Base-by-base conservation (phyloP, 1,284 basidiomycete species). In the Tilletia setariae region DNA sequence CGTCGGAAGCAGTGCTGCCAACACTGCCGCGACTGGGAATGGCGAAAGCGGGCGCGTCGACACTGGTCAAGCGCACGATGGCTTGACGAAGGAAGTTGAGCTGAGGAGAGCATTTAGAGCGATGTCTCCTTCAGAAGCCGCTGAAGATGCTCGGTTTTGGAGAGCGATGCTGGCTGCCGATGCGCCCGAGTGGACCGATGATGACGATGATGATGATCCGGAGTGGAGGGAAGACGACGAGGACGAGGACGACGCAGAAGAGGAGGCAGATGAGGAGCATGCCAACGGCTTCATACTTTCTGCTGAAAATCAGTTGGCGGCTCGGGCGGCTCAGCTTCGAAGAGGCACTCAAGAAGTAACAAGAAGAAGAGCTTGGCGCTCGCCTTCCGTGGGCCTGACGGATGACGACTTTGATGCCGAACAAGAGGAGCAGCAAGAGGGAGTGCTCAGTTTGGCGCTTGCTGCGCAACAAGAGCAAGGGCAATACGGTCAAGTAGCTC, bases 221-320 rank as follows among this genome's bases (percentile, higher is more conserved):
- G 73, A 70, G 21, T 64, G 64, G 35, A 68, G 72, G 23, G 53
- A 67, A 4, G 69, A 68, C 1, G 73, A 71, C 32, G 67, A 64
- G 15, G 71, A 70, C 44, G 69, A 68, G 28, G 53, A 68, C 30
- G 59, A 70, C 42, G 28, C 3, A 28, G 53, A 59, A 19, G 23
- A 23, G 28, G 53, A 28, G 8, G 51, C 6, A 16, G 53, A 61
- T 15, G 66, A 8, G 8, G 66, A 51, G 32, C 11, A 30, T n/a
- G 66, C 25, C 21, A 56, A 66, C 4, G 65, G 68, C 2, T 42
- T 23, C 1, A 25, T 2, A 7, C 23, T 35, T 15, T 65, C 63
- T 7, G 64, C 71, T n/a, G 65, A 65, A 9, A 63, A 67, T 13
- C 42, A 46, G 44, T 21, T 61, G 56, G 56, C 56, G 13, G 56